phyloP scores from a whole-genome alignment of 2,329 filamentous ascomycete species.

The Trichoderma guizhouense region DNA sequence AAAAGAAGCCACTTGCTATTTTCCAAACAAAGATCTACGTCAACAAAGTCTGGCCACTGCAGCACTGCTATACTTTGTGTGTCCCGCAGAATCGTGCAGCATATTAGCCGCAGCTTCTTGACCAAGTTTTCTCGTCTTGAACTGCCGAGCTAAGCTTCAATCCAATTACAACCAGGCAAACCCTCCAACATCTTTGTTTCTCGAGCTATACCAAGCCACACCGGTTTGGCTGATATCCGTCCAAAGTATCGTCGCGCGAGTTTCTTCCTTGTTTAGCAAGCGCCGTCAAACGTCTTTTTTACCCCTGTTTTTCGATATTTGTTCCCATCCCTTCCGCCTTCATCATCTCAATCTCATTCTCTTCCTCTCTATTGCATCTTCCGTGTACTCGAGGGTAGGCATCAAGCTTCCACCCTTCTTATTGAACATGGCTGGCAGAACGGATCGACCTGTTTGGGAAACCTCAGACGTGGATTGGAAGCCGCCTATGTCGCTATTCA shows the following conservation, averaged over 20 bases:
- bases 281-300: background rate
- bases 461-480: background rate
- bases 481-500: background rate
- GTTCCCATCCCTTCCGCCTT: background rate
- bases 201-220: background rate
- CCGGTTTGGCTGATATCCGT: background rate
- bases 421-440: background rate
- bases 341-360: background rate
- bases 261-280: background rate
- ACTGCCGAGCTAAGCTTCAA: background rate
- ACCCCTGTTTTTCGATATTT: background rate
- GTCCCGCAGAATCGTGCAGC: background rate
- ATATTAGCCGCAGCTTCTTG: background rate
- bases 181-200: background rate
- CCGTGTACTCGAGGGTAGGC: background rate
- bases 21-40: background rate
- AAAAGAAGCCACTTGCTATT: background rate
- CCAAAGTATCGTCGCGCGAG: background rate
- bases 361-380: background rate
- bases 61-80: background rate
- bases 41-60: background rate
- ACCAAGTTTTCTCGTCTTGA: background rate
- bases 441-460: background rate
- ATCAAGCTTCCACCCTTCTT: background rate
- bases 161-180: background rate